Evolutionary conservation across 371 early-diverging fungal species (phyloP).

Genomic region (Apophysomyces ossiformis): DNA sequence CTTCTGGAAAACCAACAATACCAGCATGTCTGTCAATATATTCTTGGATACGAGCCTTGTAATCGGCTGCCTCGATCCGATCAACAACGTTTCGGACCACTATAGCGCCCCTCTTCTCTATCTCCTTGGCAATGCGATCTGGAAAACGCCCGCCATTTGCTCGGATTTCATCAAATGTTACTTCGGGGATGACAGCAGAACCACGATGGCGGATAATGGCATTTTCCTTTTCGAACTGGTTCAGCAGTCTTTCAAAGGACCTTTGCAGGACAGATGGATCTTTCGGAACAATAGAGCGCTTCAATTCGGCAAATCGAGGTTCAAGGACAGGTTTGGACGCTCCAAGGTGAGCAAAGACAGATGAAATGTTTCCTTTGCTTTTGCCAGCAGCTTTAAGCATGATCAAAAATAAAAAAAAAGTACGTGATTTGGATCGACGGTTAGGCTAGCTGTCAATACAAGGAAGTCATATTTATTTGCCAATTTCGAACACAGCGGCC

Average conservation of each 20-base stretch:
- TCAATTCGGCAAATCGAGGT: slow-evolving; percentile 29
- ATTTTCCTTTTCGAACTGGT: slow-evolving; percentile 30
- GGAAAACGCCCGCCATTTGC: slow-evolving; percentile 42
- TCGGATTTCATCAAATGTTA: slow-evolving; percentile 31
- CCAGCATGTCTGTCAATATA: slow-evolving; percentile 34
- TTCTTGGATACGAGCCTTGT: slow-evolving; percentile 35
- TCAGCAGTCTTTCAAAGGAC: slow-evolving; percentile 34
- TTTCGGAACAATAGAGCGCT: slow-evolving; percentile 29
- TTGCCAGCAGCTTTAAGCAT: slow-evolving; percentile 24
- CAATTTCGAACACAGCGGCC: no score
- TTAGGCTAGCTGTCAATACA: background rate
- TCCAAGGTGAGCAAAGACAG: slow-evolving; percentile 43
- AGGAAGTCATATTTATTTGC: background rate
- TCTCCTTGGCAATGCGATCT: slow-evolving; percentile 20
- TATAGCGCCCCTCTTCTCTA: slow-evolving; percentile 38
- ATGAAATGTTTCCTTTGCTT: slow-evolving; percentile 46
- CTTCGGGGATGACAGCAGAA: slow-evolving; percentile 34
- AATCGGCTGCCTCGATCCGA: slow-evolving; percentile 30
- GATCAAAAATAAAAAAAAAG: background rate
- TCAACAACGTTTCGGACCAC: slow-evolving; percentile 40
- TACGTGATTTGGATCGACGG: background rate
- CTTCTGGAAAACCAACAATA: slow-evolving; percentile 35
- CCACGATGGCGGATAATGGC: slow-evolving; percentile 34
- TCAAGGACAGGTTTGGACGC: slow-evolving; percentile 30
- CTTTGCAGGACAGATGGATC: slow-evolving; percentile 26